Conservation (phyloP, 169 alveolate species). For the Cryptosporidium sp. region DNA sequence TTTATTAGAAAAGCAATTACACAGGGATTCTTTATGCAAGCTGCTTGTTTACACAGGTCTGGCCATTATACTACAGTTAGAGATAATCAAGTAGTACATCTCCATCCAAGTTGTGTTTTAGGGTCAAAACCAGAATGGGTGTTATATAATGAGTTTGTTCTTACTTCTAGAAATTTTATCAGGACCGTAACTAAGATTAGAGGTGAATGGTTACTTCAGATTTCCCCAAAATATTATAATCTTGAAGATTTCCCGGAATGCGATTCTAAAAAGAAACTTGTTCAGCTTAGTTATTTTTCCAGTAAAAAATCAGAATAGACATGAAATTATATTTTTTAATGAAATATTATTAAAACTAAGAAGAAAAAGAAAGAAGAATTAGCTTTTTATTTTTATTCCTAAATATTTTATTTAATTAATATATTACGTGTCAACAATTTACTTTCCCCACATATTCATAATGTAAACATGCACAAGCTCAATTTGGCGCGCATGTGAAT, state of each 20-base stretch:
- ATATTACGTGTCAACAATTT: background rate
- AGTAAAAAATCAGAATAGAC: background rate
- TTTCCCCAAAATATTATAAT: slow-evolving; percentile 90
- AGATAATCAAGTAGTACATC: slow-evolving; percentile 95
- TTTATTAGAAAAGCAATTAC: slow-evolving; percentile 85
- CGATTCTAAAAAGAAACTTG: slow-evolving; percentile 83
- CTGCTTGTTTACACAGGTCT: slow-evolving; percentile 89
- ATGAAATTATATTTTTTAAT: background rate
- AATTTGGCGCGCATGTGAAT: background rate
- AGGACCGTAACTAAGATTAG: slow-evolving; percentile 93
- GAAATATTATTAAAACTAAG: too few relatives aligned
- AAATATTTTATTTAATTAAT: too few relatives aligned
- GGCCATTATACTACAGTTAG: slow-evolving; percentile 95
- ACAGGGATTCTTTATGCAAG: slow-evolving; percentile 94
- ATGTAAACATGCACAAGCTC: background rate
- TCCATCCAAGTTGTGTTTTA: slow-evolving; percentile 97
- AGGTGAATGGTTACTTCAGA: slow-evolving; percentile 91
- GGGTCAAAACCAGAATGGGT: slow-evolving; percentile 97
- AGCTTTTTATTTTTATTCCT: too few relatives aligned
- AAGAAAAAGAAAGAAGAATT: too few relatives aligned
- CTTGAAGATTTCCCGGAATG: slow-evolving; percentile 85
- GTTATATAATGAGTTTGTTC: slow-evolving; percentile 95
- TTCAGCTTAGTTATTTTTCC: background rate
- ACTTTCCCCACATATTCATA: background rate
- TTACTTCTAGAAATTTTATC: slow-evolving; percentile 96